Evolutionary conservation across 2,329 filamentous ascomycete genomes (phyloP), one percentile per base, ranked within the genome.

Genomic region (Hawksworthiomyces lignivorus): DNA sequence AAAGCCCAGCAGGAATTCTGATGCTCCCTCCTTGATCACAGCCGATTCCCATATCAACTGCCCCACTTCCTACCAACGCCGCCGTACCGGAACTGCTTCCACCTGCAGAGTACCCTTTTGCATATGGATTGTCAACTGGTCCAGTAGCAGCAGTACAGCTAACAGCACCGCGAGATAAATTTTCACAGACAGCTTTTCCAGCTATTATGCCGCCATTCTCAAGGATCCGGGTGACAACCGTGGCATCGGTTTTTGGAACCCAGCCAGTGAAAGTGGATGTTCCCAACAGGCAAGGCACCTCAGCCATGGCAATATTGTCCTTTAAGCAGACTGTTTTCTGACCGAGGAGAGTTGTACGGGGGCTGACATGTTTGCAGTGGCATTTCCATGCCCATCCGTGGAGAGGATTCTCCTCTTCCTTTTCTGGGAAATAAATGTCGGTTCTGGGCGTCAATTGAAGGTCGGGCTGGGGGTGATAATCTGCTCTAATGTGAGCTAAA

Each of bases 181-280:
- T 69, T 51, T 72, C 69, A 46, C 69, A 73, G 4, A 64, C 67
- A 33, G 58, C 62, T 36, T 65, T 67, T 10, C 69, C 69, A 7
- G 52, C 52, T 15, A 73, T 59, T 3, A 51, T 63, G 5, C 57
- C 69, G 3, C 65, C 67, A 15, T 61, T 57, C 20, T 62, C 59
- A 22, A 72, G 53, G 1, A 68, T 54, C 3, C 68, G 59, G 4
- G 59, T 59, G 2, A 66, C 65, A 15, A 71, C 57, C 1, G 63
- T 64, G 3, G 69, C 69, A 45, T 73, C 69, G 22, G 63, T 62
- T 19, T 56, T 50, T 1, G 63, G 56, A 26, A 60, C 53, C 47
- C 60, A 62, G 22, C 57, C 61, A 4, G 58, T 58, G 49, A 69
- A 59, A 7, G 62, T 52, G 17, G 61, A 53, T 7, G 64, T 67